Evolutionary conservation across 2,329 filamentous ascomycete species (phyloP).

Genomic region (Calycina herbarum): DNA sequence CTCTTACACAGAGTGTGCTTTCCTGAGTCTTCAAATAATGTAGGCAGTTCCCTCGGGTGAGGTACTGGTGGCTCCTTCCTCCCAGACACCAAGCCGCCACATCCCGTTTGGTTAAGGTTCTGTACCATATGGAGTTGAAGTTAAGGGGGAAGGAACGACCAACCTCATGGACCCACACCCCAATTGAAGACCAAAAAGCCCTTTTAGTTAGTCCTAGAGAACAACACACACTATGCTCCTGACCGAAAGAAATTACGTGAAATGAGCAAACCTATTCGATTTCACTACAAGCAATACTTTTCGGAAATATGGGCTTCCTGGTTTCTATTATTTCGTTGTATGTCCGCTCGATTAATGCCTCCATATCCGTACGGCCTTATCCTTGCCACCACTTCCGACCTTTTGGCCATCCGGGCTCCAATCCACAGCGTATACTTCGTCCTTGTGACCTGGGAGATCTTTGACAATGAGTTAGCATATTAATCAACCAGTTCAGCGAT

Average conservation of each 20-base stretch:
- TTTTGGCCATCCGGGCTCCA: conserved; percentile 90
- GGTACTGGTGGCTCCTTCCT: no score
- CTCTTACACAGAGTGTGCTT: no score
- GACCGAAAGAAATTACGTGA: background rate
- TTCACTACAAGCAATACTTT: background rate
- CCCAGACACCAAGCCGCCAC: no score
- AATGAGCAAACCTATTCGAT: background rate
- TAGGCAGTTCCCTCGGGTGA: no score
- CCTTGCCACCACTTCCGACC: conserved; percentile 89
- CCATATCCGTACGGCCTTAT: conserved; percentile 75
- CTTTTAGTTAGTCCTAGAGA: no score
- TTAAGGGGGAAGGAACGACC: no score
- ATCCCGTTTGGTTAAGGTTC: no score
- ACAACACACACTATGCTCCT: no score
- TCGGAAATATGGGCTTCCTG: background rate
- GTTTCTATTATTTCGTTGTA: background rate
- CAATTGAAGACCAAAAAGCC: no score
- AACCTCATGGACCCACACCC: no score
- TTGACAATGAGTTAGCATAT: conserved; percentile 37
- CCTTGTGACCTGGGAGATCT: conserved; percentile 86
- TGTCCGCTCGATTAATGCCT: conserved; percentile 47
- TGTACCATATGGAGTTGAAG: no score
- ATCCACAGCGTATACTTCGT: conserved; percentile 92
- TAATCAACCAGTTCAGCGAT: background rate
- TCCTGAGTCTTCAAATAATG: no score